These are phyloP conservation scores for Colletotrichum tofieldiae DNA, from an alignment of 2,329 filamentous ascomycete genomes.

Conservation along the genomic window DNA sequence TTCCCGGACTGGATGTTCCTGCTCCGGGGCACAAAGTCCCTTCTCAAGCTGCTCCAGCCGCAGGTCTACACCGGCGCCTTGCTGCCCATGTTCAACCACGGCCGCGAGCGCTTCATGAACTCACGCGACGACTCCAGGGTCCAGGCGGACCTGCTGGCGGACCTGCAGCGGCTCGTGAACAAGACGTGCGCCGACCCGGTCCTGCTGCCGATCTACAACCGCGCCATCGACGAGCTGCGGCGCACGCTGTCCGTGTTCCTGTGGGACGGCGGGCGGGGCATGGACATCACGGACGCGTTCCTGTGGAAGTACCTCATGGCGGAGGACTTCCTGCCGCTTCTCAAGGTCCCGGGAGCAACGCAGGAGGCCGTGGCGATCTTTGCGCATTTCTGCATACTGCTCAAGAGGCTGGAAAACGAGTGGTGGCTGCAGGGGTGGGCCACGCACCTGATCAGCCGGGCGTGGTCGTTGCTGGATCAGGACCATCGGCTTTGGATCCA, in stretches of 20 bases:
- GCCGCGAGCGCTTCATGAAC: slow-evolving; percentile 45
- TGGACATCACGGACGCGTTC: slow-evolving; percentile 58
- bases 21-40: slow-evolving; percentile 48
- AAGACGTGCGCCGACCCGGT: slow-evolving; percentile 43
- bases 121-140: slow-evolving; percentile 34
- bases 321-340: slow-evolving; percentile 55
- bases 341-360: slow-evolving; percentile 47
- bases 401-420: slow-evolving; percentile 51
- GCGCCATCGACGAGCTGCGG: slow-evolving; percentile 45
- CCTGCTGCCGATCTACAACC: slow-evolving; percentile 44
- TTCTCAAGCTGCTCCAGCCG: slow-evolving; percentile 46
- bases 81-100: slow-evolving; percentile 46
- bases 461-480: slow-evolving; percentile 54
- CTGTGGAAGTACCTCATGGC: slow-evolving; percentile 57
- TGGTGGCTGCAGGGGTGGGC: slow-evolving; percentile 58
- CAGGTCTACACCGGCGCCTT: slow-evolving; percentile 41
- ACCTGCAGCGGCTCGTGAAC: slow-evolving; percentile 45
- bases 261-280: slow-evolving; percentile 41
- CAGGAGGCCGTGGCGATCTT: slow-evolving; percentile 55
- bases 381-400: slow-evolving; percentile 53
- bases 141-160: slow-evolving; percentile 42
- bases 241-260: slow-evolving; percentile 42
- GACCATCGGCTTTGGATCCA: slow-evolving; percentile 55
- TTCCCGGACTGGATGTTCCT: slow-evolving; percentile 53
- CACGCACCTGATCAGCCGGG: slow-evolving; percentile 51